These are phyloP conservation scores for Cubamyces sp. DNA, from an alignment of 768 basidiomycete genomes.

Conservation along the genomic window DNA sequence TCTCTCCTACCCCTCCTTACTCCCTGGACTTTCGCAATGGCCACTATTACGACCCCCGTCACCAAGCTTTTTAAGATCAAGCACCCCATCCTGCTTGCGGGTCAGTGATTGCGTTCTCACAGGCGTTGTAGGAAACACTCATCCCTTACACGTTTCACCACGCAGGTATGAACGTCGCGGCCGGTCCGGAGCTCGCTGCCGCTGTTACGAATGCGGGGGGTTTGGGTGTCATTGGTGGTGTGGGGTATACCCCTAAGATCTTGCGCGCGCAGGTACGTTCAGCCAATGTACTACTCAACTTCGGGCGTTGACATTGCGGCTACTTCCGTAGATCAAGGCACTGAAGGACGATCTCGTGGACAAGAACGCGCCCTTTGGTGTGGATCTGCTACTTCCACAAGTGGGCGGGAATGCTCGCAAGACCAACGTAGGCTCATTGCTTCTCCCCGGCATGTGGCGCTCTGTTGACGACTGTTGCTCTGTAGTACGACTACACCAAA, in stretches of 20 bases:
- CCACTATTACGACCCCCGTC: constrained; percentile 78
- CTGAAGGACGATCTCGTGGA: constrained; percentile 76
- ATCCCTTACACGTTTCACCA: background rate
- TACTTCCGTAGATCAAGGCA: constrained; percentile 58
- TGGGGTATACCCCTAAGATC: constrained; percentile 83
- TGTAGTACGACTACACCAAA: constrained; percentile 85
- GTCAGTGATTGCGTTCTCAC: constrained; percentile 35
- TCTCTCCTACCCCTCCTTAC: background rate
- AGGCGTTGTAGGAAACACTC: background rate
- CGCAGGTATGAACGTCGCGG: constrained; percentile 68
- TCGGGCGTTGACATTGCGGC: background rate
- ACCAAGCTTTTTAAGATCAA: constrained; percentile 88
- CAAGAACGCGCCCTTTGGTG: constrained; percentile 84
- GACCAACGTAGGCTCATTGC: constrained; percentile 66
- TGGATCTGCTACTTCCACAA: constrained; percentile 88
- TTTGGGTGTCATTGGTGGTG: constrained; percentile 89
- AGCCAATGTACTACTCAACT: background rate
- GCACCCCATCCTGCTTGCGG: constrained; percentile 88
- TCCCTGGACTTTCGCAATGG: constrained; percentile 43
- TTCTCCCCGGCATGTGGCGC: constrained; percentile 16
- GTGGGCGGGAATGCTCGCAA: constrained; percentile 87
- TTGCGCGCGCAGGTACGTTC: constrained; percentile 71
- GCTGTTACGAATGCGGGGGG: constrained; percentile 95
- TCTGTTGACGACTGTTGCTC: background rate
- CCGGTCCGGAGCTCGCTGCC: constrained; percentile 84